A percentile compares a stretch with the other conserved stretches of the same genome.
phyloP scores from a whole-genome alignment of 2,329 filamentous ascomycete genomes.

The Macrophomina tecta region DNA sequence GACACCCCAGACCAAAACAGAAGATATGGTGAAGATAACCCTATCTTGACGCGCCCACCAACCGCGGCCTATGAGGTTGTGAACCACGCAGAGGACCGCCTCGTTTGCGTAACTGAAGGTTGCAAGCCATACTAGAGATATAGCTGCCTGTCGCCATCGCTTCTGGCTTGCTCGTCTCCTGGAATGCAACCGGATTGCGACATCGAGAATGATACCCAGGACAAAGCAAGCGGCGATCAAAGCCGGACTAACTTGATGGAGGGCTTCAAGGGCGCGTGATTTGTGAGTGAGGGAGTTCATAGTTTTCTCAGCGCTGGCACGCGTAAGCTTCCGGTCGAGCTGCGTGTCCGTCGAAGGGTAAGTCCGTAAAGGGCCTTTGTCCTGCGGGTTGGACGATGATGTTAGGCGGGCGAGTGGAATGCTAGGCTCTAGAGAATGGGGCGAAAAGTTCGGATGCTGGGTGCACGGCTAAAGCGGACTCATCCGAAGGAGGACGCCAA shows the following conservation, averaged over 20 bases:
- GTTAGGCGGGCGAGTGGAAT: too few relatives aligned
- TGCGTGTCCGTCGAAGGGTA: neutral
- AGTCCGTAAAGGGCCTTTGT: too few relatives aligned
- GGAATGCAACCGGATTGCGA: conserved; percentile 19
- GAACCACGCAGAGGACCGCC: conserved; percentile 36
- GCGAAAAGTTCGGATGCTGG: too few relatives aligned
- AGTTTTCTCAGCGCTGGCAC: neutral
- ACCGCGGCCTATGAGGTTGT: conserved; percentile 36
- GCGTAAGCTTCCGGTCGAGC: conserved; percentile 17
- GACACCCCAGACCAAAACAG: conserved; percentile 42
- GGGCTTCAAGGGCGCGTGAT: conserved; percentile 12
- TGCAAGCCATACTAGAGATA: conserved; percentile 8
- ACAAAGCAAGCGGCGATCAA: conserved; percentile 12
- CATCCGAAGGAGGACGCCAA: too few relatives aligned
- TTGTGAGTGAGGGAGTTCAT: conserved; percentile 19
- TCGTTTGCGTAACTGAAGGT: conserved; percentile 28
- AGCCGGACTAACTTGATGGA: conserved; percentile 20
- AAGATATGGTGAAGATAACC: conserved; percentile 42
- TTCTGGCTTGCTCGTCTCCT: conserved; percentile 1
- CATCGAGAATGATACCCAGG: conserved; percentile 16
- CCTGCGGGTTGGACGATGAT: too few relatives aligned
- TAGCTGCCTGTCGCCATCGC: neutral
- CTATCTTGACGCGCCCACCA: conserved; percentile 42
- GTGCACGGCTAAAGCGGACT: too few relatives aligned
- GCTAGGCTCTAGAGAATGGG: too few relatives aligned